phyloP scores from a whole-genome alignment of 345 rosid genomes.

The Eucalyptus cloeziana region DNA sequence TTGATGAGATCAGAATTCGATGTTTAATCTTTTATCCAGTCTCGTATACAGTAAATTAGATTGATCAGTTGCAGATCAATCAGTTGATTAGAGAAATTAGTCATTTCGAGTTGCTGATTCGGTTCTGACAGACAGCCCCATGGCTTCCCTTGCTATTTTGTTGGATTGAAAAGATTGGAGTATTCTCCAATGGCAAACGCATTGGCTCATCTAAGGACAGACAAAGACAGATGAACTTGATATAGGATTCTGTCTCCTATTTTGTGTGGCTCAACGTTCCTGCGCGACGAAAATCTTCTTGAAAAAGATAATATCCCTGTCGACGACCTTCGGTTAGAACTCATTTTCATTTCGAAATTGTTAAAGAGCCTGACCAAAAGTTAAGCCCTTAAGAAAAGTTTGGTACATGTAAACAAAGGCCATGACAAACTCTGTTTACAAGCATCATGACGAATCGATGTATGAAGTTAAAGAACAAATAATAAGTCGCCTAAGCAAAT shows the following conservation, averaged over 20 bases:
- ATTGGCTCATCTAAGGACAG: not conserved
- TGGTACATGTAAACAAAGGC: not conserved
- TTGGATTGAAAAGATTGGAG: not conserved
- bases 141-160: not conserved
- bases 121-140: not conserved
- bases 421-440: not conserved
- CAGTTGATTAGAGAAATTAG: not conserved
- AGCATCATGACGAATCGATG: not conserved
- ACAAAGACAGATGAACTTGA: not conserved
- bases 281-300: not conserved
- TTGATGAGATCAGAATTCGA: not conserved
- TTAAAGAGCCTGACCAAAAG: not conserved
- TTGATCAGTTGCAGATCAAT: not conserved
- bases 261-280: not conserved
- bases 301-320: not conserved
- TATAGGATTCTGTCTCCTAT: not conserved
- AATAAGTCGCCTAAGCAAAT: not conserved
- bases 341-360: not conserved
- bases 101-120: not conserved
- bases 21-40: not conserved
- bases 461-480: not conserved
- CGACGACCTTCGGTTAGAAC: accelerated
- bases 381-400: not conserved
- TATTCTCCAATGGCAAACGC: not conserved
- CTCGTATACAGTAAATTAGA: not conserved